These are phyloP conservation scores for Hericium rajendrae DNA, from an alignment of 768 basidiomycete genomes.

Conservation along the genomic window DNA sequence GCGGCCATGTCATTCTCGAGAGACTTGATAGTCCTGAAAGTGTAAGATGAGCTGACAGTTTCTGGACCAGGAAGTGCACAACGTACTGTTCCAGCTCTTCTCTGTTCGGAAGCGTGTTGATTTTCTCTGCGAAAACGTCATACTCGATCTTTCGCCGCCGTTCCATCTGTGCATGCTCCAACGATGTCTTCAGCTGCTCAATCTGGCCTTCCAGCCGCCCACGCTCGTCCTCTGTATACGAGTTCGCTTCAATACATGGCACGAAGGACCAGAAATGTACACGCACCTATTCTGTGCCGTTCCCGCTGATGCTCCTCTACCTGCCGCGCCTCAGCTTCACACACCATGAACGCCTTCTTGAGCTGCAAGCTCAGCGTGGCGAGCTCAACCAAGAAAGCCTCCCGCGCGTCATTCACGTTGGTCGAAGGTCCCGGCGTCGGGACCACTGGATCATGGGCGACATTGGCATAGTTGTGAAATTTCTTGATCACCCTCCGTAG, in stretches of 20 bases:
- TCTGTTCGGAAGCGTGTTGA: conserved; percentile 66
- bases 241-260: conserved; percentile 6
- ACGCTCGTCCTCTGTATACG: conserved; percentile 55
- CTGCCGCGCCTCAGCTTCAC: conserved; percentile 78
- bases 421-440: conserved; percentile 18
- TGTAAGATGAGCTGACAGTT: background rate
- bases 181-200: conserved; percentile 60
- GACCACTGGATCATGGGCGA: conserved; percentile 40
- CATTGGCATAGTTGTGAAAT: conserved; percentile 62
- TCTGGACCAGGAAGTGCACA: background rate
- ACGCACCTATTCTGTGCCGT: conserved; percentile 60
- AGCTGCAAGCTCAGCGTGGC: conserved; percentile 66
- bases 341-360: conserved; percentile 74
- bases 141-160: conserved; percentile 80
- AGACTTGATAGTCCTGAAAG: conserved; percentile 48
- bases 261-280: background rate
- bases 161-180: conserved; percentile 72
- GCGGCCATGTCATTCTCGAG: conserved; percentile 74
- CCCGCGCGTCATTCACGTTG: conserved; percentile 39
- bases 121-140: conserved; percentile 74
- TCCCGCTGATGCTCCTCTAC: conserved; percentile 78
- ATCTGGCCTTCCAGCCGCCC: conserved; percentile 59
- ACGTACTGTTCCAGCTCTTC: conserved; percentile 72
- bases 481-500: conserved; percentile 73
- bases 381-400: conserved; percentile 71